Base-by-base conservation (phyloP, 441 rosid species). In the Rhodomyrtus psidioides region DNA sequence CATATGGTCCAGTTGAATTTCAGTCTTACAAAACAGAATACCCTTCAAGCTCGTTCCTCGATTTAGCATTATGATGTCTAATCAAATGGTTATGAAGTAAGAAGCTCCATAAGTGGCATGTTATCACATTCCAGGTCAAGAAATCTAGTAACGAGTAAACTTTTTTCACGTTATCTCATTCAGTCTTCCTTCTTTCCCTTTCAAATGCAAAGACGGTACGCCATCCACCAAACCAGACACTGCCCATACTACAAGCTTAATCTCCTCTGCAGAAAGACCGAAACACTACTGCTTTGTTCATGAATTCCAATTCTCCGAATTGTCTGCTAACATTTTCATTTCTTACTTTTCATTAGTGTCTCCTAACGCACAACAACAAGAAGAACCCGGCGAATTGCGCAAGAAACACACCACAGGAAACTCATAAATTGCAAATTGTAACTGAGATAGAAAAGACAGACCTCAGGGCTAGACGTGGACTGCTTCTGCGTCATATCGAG, bases 391-490 rank as follows among this genome's bases (percentile, higher is more conserved):
- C 23, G 49, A 89, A 85, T 65, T 65, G 49, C 49, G 4, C 49
- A 55, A 53, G n/a, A 23, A 42, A 84, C 57, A 27, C 46, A 13
- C 82, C 46, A 4, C 26, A 57, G 28, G 17, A 42, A 49, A 74
- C 46, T 13, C 12, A 26, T 0, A 8, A n/a, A 15, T 65, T 26
- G 12, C 27, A 44, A 81, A 42, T 86, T 56, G 58, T 12, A 54
- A 6, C 28, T 9, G 60, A 82, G 56, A 81, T 2, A 49, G 81
- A 12, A n/a, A 60, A 8, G 28, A 84, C 89, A 44, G 59, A 97
- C 99, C 98, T 97, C 97, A 55, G 98, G 98, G 87, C 89, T 91
- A 53, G 94, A 88, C 89, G 85, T 86, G 65, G 93, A 70, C 87
- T 89, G 90, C 89, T 95, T 92, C 91, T 93, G 95, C 56, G 98